Percentiles rank a stretch among this genome's conserved stretches.
These are phyloP conservation scores for Dujonia santamariae DNA, from an alignment of 1,139 yeast species.

Conservation along the genomic window DNA sequence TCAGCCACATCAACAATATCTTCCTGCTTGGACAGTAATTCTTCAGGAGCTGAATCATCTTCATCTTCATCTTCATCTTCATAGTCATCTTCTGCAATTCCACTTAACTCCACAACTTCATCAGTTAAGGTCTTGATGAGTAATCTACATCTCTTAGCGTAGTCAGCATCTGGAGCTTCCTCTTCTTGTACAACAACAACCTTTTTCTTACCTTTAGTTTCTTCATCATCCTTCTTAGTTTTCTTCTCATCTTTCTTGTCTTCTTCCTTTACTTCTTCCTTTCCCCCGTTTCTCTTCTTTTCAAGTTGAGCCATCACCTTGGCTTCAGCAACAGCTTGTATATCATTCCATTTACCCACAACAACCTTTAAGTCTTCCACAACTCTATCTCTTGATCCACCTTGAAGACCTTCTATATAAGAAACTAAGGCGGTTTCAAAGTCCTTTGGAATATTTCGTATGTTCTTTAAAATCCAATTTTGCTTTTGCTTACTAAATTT, in stretches of 20 bases:
- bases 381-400: conserved; percentile 65
- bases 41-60: conserved; percentile 1
- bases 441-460: conserved; percentile 50
- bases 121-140: conserved; percentile 35
- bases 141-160: conserved; percentile 44
- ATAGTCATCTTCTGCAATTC: conserved; percentile 23
- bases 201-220: conserved; percentile 17
- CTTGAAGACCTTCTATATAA: conserved; percentile 71
- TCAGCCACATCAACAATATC: conserved; percentile 4
- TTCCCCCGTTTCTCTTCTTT: conserved; percentile 11
- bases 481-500: conserved; percentile 93
- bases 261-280: conserved; percentile 8
- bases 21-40: conserved; percentile 1
- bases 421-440: conserved; percentile 54
- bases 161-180: conserved; percentile 26
- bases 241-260: conserved; percentile 9
- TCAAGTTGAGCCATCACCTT: conserved; percentile 36
- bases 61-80: conserved; percentile 8
- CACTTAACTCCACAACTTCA: conserved; percentile 32
- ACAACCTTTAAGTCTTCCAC: conserved; percentile 48
- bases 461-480: conserved; percentile 81
- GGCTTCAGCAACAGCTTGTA: conserved; percentile 39
- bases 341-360: conserved; percentile 55
- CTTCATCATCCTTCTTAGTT: conserved; percentile 13
- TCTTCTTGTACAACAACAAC: conserved; percentile 10